Evolutionary conservation across 257 asterid species (phyloP), one percentile per base, ranked within the genome.

Genomic region (Solanum sparsipilum): DNA sequence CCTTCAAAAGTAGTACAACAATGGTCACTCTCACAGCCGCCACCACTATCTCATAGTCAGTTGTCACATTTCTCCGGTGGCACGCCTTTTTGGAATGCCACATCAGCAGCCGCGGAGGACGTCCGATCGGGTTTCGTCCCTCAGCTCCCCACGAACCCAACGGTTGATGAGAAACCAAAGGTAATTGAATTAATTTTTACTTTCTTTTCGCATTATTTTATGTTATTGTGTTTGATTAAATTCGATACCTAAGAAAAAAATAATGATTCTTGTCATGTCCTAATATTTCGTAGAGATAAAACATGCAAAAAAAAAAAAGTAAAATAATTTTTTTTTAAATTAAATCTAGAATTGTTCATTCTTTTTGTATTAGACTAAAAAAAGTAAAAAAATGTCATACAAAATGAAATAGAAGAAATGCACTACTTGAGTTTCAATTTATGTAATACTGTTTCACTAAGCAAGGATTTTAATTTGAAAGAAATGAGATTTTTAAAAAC

Each of bases 41-140:
- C 89, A 16, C 67, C 88, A 52, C 86, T 87, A 60, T 67, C 88
- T 27, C 91, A 87, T 4, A 88, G 92, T 72, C 96, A 94, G 84
- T 89, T 93, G 75, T 90, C 95, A 87, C 99, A 96, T 84, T 93
- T 94, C 90, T 91, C 95, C 20, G 94, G 95, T 88, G 93, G 92
- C 86, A 91, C 98, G 1, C 95, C 97, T 6, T 94, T 93, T 89
- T 95, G 98, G 99, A 96, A 90, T 85, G 94, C 99, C 4, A 89
- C 95, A 0, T 89, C 94, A 25, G 21, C 94, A 20, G 18, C 93
- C 34, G 46, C 92, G 90, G 85, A 39, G 89, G 71, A 85, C 13
- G 94, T 93, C 36, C 94, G 94, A 15, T 89, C 95, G 1, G 89
- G 91, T 87, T 93, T 94, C 86, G 90, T 94, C 83, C 95, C 98